Evolutionary conservation across 257 asterid species (phyloP).

Genomic region (Coffea canephora): DNA sequence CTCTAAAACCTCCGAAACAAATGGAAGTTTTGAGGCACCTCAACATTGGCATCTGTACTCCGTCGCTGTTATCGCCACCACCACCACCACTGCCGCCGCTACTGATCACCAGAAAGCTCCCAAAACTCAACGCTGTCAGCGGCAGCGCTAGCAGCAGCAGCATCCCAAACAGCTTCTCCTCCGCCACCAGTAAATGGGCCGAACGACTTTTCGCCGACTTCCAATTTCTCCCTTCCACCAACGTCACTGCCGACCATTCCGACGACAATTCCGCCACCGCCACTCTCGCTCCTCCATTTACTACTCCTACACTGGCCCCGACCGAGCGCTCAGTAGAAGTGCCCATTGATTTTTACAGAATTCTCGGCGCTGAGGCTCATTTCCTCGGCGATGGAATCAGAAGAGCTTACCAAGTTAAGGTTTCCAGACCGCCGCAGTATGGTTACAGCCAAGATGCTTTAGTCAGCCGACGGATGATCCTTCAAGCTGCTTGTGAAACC

Average conservation of each 20-base stretch:
- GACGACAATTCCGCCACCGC: slow-evolving; percentile 36
- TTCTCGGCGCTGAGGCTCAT: slow-evolving; percentile 89
- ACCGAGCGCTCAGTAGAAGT: slow-evolving; percentile 71
- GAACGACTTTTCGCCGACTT: slow-evolving; percentile 93
- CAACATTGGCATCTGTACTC: slow-evolving; percentile 44
- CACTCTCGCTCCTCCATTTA: slow-evolving; percentile 38
- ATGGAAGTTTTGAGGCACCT: slow-evolving; percentile 63
- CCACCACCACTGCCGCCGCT: slow-evolving; percentile 11
- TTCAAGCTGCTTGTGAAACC: slow-evolving; percentile 95
- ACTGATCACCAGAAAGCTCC: slow-evolving; percentile 27
- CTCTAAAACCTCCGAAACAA: background rate
- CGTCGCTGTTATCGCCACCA: slow-evolving; percentile 41
- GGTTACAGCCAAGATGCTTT: slow-evolving; percentile 86
- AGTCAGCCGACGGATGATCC: slow-evolving; percentile 80
- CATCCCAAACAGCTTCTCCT: slow-evolving; percentile 26
- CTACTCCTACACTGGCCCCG: slow-evolving; percentile 46
- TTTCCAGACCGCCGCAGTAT: slow-evolving; percentile 79
- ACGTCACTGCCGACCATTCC: slow-evolving; percentile 40
- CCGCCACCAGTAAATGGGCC: slow-evolving; percentile 89
- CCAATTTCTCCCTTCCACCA: slow-evolving; percentile 69
- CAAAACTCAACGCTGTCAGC: slow-evolving; percentile 54
- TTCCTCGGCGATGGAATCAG: slow-evolving; percentile 93
- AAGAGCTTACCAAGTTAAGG: slow-evolving; percentile 81
- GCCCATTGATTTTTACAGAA: slow-evolving; percentile 81
- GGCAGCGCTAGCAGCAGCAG: slow-evolving; percentile 37